Base-by-base conservation (phyloP, 2,329 filamentous ascomycete species). In the Colletotrichum sublineola region DNA sequence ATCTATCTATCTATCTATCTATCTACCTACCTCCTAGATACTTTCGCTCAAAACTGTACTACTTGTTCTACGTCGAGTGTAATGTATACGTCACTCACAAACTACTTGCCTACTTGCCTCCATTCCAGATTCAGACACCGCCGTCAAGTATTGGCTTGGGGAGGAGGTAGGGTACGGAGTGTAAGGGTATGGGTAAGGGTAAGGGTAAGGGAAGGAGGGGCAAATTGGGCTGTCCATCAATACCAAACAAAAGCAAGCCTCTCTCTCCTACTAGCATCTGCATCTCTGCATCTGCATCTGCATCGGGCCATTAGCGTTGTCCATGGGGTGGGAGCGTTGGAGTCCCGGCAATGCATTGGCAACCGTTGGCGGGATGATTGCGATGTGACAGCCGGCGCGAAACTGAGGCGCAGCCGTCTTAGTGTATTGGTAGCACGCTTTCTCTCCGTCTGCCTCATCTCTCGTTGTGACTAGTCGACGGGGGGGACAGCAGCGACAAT, bases 401-500 rank as follows among this genome's bases (percentile, higher is more conserved):
- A 18, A 11, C n/a, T 36, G 50, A 56, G 62, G 62, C 62, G 50
- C 62, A 64, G 62, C 29, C 11, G 62, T 24, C 38, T 33, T 33
- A 52, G 44, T 7, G 46, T 40, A n/a, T 46, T n/a, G 24, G 24
- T 24, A 46, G 48, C 48, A 52, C 12, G 24, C 24, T 52, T 52
- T 24, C 48, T 50, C 48, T 14, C n/a, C 46, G 5, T 14, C 48
- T 12, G 11, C n/a, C 9, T 50, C 12, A 7, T 24, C 46, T 48
- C 46, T 12, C 9, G 9, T n/a, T 2, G 7, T n/a, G 4, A 36
- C n/a, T 9, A 57, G 11, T 24, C 5, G 12, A 24, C 20, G 36
- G 3, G 48, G 3, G 48, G 36, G 55, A 44, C 42, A 18, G 8
- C 42, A 6, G 42, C 42, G 18, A 44, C 1, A 18, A 44, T 0